A percentile compares a stretch with the other conserved stretches of the same genome.
These are phyloP conservation scores for Paramecium biaurelia DNA, from an alignment of 73 alveolate genomes.

Conservation along the genomic window DNA sequence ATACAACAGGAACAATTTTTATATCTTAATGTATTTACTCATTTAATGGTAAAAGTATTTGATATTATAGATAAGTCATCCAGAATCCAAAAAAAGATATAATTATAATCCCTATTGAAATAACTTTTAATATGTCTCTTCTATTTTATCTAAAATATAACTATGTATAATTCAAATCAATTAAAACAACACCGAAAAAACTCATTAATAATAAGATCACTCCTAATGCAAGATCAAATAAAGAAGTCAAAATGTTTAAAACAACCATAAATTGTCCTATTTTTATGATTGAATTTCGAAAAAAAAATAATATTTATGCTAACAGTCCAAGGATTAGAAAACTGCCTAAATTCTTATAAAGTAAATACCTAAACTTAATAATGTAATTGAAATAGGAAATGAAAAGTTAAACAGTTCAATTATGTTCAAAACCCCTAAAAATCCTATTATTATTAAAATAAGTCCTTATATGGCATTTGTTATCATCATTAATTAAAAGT, in stretches of 20 bases:
- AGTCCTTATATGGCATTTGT: background rate
- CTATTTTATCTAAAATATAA: background rate
- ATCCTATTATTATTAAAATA: background rate
- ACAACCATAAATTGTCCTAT: constrained; percentile 3
- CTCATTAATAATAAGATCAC: background rate
- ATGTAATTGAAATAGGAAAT: background rate
- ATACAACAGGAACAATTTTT: background rate
- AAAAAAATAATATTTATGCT: background rate
- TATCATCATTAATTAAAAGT: background rate
- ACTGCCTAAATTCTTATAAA: background rate
- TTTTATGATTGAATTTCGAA: background rate
- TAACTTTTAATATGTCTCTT: background rate
- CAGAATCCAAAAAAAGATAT: constrained; percentile 1
- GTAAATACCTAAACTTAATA: background rate
- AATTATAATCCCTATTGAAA: background rate
- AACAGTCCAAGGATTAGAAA: background rate
- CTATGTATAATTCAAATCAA: background rate
- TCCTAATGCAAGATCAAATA: background rate
- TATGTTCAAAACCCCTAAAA: background rate
- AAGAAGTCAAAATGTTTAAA: background rate
- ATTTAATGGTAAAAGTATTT: background rate
- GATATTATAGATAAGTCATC: constrained; percentile 1
- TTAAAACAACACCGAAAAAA: background rate
- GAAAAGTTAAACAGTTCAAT: background rate
- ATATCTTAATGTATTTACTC: background rate